phyloP scores from a whole-genome alignment of 1,284 basidiomycete species.

The Boletus smithii region DNA sequence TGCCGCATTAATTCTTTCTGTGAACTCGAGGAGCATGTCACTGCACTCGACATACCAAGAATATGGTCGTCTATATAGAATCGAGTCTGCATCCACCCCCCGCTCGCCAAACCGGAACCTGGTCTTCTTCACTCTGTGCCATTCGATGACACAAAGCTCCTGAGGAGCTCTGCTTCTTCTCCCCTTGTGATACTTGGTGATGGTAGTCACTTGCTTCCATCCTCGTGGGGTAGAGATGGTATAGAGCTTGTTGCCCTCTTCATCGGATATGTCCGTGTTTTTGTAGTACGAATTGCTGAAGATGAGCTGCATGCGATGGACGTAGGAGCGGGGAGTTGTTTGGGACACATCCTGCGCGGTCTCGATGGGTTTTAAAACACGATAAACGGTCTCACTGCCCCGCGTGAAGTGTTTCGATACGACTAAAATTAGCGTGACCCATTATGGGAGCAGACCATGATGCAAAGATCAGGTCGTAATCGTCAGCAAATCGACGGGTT shows the following conservation, averaged over 20 bases:
- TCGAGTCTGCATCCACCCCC: slow-evolving; percentile 8
- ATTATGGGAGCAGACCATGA: neutral
- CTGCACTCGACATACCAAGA: slow-evolving; percentile 18
- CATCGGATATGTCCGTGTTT: slow-evolving; percentile 19
- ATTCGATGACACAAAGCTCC: slow-evolving; percentile 22
- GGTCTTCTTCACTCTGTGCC: slow-evolving; percentile 16
- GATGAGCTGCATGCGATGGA: slow-evolving; percentile 14
- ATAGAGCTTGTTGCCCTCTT: slow-evolving; percentile 17
- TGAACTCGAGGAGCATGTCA: neutral
- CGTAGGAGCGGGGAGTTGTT: neutral
- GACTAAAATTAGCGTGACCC: slow-evolving; percentile 11
- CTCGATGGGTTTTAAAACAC: neutral
- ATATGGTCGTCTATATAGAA: slow-evolving; percentile 15
- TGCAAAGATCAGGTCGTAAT: neutral
- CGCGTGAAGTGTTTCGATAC: neutral
- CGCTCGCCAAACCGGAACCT: slow-evolving; percentile 12
- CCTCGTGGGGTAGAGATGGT: slow-evolving; percentile 17
- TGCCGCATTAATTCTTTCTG: neutral
- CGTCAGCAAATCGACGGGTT: neutral
- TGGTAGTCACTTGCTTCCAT: slow-evolving; percentile 20
- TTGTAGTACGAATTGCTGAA: slow-evolving; percentile 18
- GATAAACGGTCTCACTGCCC: slow-evolving; percentile 1
- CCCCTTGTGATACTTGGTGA: slow-evolving; percentile 13
- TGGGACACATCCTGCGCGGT: neutral
- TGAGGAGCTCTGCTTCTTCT: neutral